Percentiles rank a stretch among this genome's conserved stretches.
These are phyloP conservation scores for Boletellus emodensis DNA, from an alignment of 768 basidiomycete genomes.

Conservation along the genomic window DNA sequence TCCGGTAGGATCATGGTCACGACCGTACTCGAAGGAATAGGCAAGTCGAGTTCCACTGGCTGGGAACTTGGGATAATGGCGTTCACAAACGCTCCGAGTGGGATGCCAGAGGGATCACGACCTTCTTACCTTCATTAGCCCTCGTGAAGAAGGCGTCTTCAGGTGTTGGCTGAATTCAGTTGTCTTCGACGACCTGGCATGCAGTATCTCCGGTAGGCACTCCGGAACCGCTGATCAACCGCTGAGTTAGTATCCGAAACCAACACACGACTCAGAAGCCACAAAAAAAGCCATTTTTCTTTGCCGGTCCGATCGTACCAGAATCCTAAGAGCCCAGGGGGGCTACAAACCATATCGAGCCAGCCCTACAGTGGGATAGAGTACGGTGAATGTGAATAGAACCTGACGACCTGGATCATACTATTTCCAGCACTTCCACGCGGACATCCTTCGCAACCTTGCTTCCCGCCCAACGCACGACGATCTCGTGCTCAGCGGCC, in stretches of 20 bases:
- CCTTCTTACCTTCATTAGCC: not conserved
- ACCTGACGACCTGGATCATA: not conserved
- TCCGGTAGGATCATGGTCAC: too few species aligned
- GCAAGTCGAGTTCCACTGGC: too few species aligned
- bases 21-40: too few species aligned
- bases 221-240: not conserved
- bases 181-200: not conserved
- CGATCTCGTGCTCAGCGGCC: slow-evolving; percentile 4
- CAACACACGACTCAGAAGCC: too few species aligned
- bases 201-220: not conserved
- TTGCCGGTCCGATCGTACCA: too few species aligned
- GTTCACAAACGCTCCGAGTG: not conserved
- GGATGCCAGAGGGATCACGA: not conserved
- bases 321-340: too few species aligned
- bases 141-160: not conserved
- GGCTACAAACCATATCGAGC: too few species aligned
- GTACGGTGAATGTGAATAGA: too few species aligned
- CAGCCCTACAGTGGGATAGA: too few species aligned
- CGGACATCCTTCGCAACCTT: not conserved
- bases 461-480: not conserved
- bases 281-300: too few species aligned
- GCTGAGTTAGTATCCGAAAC: too few species aligned
- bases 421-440: slow-evolving; percentile 1
- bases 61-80: not conserved
- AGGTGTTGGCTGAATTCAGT: not conserved